These are phyloP conservation scores for Diddensiella santjacobensis DNA, from an alignment of 805 yeast species.

Conservation along the genomic window DNA sequence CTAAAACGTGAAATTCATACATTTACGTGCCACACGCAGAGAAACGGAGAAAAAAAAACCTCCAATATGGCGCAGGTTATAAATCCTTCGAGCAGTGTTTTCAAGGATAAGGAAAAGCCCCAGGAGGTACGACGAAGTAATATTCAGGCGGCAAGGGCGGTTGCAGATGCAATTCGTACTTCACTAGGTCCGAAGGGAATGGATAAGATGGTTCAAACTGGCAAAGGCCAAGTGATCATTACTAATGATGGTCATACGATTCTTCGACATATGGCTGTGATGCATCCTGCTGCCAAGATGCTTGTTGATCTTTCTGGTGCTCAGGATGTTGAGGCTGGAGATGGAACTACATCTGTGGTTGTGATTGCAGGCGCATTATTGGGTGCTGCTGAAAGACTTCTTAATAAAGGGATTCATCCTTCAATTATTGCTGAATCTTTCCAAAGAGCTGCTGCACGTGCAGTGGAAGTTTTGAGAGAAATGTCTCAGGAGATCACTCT, in stretches of 20 bases:
- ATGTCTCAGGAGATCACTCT: slow-evolving; percentile 83
- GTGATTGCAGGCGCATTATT: slow-evolving; percentile 90
- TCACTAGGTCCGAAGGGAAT: slow-evolving; percentile 98
- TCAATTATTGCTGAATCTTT: slow-evolving; percentile 90
- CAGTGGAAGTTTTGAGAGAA: slow-evolving; percentile 74
- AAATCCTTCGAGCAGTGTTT: slow-evolving; percentile 31
- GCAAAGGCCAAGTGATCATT: slow-evolving; percentile 85
- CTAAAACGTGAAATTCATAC: background rate
- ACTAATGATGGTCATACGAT: slow-evolving; percentile 99
- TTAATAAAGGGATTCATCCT: slow-evolving; percentile 90
- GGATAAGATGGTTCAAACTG: slow-evolving; percentile 96
- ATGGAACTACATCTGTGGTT: slow-evolving; percentile 97
- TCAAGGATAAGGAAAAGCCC: slow-evolving; percentile 91
- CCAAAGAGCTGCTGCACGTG: slow-evolving; percentile 80
- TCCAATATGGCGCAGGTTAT: slow-evolving; percentile 20
- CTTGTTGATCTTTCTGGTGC: slow-evolving; percentile 96
- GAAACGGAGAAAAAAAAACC: too few species aligned
- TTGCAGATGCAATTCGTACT: slow-evolving; percentile 91
- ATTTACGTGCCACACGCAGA: too few species aligned
- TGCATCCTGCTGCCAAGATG: slow-evolving; percentile 99
- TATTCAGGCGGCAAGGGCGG: slow-evolving; percentile 89
- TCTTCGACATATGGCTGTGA: slow-evolving; percentile 93
- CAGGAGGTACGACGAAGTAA: slow-evolving; percentile 88
- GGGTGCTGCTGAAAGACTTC: slow-evolving; percentile 90
- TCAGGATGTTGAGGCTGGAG: slow-evolving; percentile 99